Conservation (phyloP, 208 protist species). For the Leishmania guyanensis region DNA sequence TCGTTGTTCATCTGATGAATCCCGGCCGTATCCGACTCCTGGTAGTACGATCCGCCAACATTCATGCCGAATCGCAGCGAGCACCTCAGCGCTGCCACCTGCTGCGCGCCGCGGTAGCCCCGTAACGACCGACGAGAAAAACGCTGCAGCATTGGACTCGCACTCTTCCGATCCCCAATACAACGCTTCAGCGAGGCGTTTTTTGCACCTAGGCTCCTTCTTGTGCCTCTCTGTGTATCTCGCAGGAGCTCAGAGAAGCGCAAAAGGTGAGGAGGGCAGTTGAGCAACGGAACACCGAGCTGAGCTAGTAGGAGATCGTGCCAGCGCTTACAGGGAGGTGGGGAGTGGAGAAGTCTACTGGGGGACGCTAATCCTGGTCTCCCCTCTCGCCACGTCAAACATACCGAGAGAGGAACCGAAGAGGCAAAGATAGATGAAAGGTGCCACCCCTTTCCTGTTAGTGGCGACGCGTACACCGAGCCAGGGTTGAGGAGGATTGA, state of each 20-base stretch:
- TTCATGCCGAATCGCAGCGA: slow-evolving; percentile 59
- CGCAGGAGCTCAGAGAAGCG: not conserved
- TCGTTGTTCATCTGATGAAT: slow-evolving; percentile 71
- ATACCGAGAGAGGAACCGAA: not conserved
- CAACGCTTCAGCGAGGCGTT: not conserved
- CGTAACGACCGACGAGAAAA: slow-evolving; percentile 9
- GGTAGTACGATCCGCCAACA: slow-evolving; percentile 81
- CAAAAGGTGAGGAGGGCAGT: not conserved
- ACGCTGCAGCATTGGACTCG: slow-evolving; percentile 11
- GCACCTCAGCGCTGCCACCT: slow-evolving; percentile 13
- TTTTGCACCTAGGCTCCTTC: not conserved
- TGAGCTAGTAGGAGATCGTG: not conserved
- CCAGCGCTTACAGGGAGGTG: not conserved
- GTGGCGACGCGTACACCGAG: not conserved
- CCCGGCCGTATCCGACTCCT: slow-evolving; percentile 72
- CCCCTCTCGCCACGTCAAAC: not conserved
- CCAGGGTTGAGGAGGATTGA: not conserved
- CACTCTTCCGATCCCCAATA: not conserved
- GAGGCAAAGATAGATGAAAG: not conserved
- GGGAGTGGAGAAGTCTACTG: not conserved
- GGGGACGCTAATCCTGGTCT: slow-evolving; percentile 1
- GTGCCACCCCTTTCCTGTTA: slow-evolving; percentile 3
- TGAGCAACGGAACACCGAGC: not conserved
- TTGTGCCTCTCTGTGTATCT: not conserved
- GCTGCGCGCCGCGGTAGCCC: slow-evolving; percentile 4